These are phyloP conservation scores for Elaeagnus macrophylla DNA, from an alignment of 306 rosid species.

Conservation along the genomic window DNA sequence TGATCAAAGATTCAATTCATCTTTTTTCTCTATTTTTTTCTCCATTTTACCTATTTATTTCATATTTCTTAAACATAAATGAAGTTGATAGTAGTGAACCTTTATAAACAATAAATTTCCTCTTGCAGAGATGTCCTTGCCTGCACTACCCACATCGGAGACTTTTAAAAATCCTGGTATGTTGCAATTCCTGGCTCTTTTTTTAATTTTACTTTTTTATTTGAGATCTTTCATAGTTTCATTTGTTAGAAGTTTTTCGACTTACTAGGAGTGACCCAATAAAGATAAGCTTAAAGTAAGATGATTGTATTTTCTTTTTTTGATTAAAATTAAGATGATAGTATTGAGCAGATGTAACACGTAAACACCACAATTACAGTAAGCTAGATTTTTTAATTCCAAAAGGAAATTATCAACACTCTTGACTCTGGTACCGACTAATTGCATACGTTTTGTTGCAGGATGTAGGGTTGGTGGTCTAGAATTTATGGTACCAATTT, in stretches of 20 bases:
- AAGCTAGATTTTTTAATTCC: not conserved
- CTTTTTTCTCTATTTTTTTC: not conserved
- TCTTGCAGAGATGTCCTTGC: conserved; percentile 92
- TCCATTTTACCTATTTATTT: not conserved
- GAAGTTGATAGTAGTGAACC: conserved; percentile 9
- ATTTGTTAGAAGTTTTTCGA: no score
- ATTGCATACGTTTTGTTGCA: no score
- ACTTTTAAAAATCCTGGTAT: conserved; percentile 73
- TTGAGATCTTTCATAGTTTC: not conserved
- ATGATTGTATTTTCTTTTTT: no score
- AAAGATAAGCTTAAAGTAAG: no score
- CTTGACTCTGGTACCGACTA: no score
- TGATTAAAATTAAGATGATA: no score
- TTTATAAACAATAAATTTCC: conserved; percentile 6
- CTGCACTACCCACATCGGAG: conserved; percentile 84
- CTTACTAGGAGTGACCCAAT: no score
- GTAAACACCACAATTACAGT: not conserved
- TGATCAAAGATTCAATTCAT: conserved; percentile 4
- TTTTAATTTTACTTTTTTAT: not conserved
- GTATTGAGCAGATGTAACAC: no score
- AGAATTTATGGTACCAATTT: no score
- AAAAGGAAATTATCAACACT: not conserved
- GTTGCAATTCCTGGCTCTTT: not conserved
- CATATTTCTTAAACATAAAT: not conserved
- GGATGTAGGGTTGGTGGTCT: no score